Conservation (phyloP, 805 yeast genomes). For the Lipomyces japonicus region DNA sequence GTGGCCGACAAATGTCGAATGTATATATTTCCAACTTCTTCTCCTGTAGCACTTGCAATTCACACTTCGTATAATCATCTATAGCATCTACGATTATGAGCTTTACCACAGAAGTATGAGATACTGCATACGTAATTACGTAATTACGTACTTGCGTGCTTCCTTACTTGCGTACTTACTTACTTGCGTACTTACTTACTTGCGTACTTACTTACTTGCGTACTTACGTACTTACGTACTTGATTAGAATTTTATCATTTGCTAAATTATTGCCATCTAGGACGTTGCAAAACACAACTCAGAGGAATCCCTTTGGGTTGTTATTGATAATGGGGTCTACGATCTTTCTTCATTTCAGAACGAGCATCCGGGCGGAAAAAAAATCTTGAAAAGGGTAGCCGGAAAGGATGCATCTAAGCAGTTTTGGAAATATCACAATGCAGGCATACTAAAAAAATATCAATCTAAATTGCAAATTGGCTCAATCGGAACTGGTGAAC, state of each 20-base stretch:
- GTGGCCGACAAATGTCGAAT: too few species aligned
- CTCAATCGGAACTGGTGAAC: slow-evolving; percentile 17
- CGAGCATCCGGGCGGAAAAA: slow-evolving; percentile 77
- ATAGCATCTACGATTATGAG: too few species aligned
- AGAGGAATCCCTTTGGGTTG: slow-evolving; percentile 80
- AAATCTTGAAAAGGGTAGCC: slow-evolving; percentile 74
- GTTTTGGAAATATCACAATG: slow-evolving; percentile 50
- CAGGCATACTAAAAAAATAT: slow-evolving; percentile 30
- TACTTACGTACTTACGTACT: too few species aligned
- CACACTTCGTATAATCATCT: too few species aligned
- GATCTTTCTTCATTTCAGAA: slow-evolving; percentile 66
- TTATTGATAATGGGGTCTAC: slow-evolving; percentile 70
- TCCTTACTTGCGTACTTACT: too few species aligned
- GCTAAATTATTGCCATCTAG: slow-evolving; percentile 19
- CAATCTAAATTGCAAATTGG: slow-evolving; percentile 31
- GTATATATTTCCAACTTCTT: too few species aligned
- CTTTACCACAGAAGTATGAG: too few species aligned
- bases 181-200: too few species aligned
- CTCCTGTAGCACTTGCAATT: too few species aligned
- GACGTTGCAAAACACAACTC: slow-evolving; percentile 70
- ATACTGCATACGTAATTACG: too few species aligned
- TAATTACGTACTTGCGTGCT: too few species aligned
- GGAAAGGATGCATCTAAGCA: slow-evolving; percentile 68
- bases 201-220: too few species aligned
- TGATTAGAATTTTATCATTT: neutral